Conservation (phyloP, 2,329 filamentous ascomycete species). For the Neonectria magnoliae region DNA sequence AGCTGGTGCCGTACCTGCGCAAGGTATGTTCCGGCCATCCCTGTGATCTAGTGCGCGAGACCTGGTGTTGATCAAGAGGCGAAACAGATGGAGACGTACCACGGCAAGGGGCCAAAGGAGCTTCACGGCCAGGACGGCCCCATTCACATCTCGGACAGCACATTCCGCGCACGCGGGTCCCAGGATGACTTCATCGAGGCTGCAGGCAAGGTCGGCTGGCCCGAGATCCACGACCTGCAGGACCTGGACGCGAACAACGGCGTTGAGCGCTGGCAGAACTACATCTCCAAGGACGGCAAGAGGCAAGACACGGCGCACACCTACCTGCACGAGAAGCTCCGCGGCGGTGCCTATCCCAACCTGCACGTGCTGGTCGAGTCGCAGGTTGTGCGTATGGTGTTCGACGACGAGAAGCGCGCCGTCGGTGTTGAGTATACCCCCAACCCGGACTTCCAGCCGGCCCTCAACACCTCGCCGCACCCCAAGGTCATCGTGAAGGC, state of each 20-base stretch:
- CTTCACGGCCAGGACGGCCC: slow-evolving; percentile 66
- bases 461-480: slow-evolving; percentile 17
- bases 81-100: slow-evolving; percentile 64
- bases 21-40: slow-evolving; percentile 34
- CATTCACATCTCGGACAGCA: slow-evolving; percentile 63
- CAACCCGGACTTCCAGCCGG: slow-evolving; percentile 44
- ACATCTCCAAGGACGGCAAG: slow-evolving; percentile 58
- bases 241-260: slow-evolving; percentile 54
- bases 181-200: slow-evolving; percentile 63
- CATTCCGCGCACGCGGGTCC: slow-evolving; percentile 50
- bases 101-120: slow-evolving; percentile 54
- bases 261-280: slow-evolving; percentile 48
- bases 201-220: slow-evolving; percentile 57
- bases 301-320: slow-evolving; percentile 67
- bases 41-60: fast-evolving
- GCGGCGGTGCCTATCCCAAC: slow-evolving; percentile 58
- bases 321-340: slow-evolving; percentile 52
- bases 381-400: slow-evolving; percentile 65
- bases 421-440: slow-evolving; percentile 68
- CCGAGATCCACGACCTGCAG: slow-evolving; percentile 64
- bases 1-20: slow-evolving; percentile 45
- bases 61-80: not conserved
- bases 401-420: slow-evolving; percentile 61
- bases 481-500: slow-evolving; percentile 38
- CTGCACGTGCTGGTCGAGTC: slow-evolving; percentile 68